Evolutionary conservation across 2,329 filamentous ascomycete species (phyloP).

Genomic region (Paracorniculantispora psalliotae): DNA sequence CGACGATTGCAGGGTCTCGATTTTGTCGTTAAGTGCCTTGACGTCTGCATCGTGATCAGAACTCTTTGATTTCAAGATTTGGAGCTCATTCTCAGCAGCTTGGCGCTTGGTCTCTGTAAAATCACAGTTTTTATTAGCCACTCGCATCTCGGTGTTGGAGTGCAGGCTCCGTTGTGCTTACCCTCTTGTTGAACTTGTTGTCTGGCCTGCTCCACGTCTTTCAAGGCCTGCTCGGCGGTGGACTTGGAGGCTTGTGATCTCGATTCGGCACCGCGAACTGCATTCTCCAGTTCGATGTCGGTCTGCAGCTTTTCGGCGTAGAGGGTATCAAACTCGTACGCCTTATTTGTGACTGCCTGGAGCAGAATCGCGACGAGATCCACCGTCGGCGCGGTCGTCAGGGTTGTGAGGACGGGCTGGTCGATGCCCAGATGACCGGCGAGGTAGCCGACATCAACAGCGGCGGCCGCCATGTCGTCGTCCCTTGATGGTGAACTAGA

Average conservation of each 20-base stretch:
- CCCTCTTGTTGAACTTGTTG: constrained; percentile 79
- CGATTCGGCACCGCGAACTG: constrained; percentile 75
- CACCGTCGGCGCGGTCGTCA: constrained; percentile 64
- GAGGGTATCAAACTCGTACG: constrained; percentile 74
- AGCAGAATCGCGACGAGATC: constrained; percentile 76
- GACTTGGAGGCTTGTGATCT: constrained; percentile 77
- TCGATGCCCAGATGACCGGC: constrained; percentile 67
- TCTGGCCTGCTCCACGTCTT: constrained; percentile 76
- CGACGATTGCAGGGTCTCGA: constrained; percentile 81
- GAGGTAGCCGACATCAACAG: constrained; percentile 66
- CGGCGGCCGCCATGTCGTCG: constrained; percentile 39
- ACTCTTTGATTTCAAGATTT: constrained; percentile 68
- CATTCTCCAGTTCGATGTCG: constrained; percentile 91
- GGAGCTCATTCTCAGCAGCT: constrained; percentile 74
- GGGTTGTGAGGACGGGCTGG: constrained; percentile 55
- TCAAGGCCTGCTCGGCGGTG: constrained; percentile 75
- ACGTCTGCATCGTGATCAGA: constrained; percentile 71
- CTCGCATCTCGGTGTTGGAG: constrained; percentile 14
- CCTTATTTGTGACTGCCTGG: constrained; percentile 68
- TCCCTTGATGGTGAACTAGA: constrained; percentile 20
- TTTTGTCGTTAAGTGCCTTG: constrained; percentile 72
- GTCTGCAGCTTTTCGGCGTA: constrained; percentile 83
- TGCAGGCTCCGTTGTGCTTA: constrained; percentile 35
- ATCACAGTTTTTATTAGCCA: constrained; percentile 16
- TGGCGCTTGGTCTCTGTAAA: constrained; percentile 68